Evolutionary conservation across 257 asterid genomes (phyloP), one percentile per base, ranked within the genome.

Genomic region (Plectranthus barbatus): DNA sequence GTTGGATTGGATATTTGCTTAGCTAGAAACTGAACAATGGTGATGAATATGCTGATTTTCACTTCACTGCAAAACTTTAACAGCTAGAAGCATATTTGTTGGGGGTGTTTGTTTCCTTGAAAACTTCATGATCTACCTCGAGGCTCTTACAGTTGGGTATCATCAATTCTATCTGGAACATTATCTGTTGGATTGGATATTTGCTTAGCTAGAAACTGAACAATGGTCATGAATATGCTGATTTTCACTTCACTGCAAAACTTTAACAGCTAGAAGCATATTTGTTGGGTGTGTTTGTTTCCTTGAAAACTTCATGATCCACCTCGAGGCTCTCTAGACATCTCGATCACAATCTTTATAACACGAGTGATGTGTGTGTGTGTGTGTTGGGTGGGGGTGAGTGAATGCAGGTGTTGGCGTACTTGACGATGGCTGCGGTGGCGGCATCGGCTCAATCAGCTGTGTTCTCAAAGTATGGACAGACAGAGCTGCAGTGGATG

Each of bases 401-500:
- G n/a, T n/a, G 13, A 7, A 62, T 51, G 41, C 68, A 78, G 79
- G 53, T 67, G n/a, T 63, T 83, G 84, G 81, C 96, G 6, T 91
- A 91, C 84, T 71, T 88, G 80, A 74, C 76, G 0, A 5, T 91
- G 74, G 77, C 95, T 0, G 98, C 98, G 0, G 91, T 84, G 64
- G 90, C 93, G 0, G 95, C 96, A 0, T 72, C 89, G 0, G 81
- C 80, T 0, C 96, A 91, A 57, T 77, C 98, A 0, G 73, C 85
- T 0, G 71, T 88, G 3, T 65, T 86, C 18, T 84, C 96, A 0
- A 87, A 88, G 64, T 74, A 79, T 0, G 98, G 98, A 13, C 87
- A 91, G 70, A 36, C 78, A 3, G 89, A 88, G 26, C 74, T 91
- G 58, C 96, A 91, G 53, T 91, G 98, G 98, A 91, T 91, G 94